phyloP scores from a whole-genome alignment of 129 eudicot genomes.

The Helichrysum umbraculigerum region DNA sequence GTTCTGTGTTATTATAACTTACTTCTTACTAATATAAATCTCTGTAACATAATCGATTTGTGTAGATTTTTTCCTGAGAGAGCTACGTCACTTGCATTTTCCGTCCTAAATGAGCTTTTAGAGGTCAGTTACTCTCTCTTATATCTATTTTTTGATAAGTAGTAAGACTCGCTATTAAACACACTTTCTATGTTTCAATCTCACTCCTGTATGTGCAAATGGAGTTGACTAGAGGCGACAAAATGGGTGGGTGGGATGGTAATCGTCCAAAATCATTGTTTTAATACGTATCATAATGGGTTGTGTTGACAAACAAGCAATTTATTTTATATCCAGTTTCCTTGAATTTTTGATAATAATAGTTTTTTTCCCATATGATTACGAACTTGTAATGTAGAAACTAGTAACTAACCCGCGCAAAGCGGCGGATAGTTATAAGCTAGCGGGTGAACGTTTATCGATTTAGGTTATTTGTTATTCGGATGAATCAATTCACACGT shows the following conservation, averaged over 20 bases:
- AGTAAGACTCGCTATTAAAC: background rate
- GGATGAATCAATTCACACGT: too few species aligned
- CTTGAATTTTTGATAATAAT: too few species aligned
- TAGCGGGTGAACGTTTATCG: too few species aligned
- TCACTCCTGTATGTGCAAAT: background rate
- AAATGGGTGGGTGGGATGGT: background rate
- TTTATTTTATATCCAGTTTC: background rate
- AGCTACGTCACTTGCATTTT: conserved; percentile 81
- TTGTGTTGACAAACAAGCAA: background rate
- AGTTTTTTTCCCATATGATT: too few species aligned
- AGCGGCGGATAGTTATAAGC: too few species aligned
- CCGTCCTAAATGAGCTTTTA: conserved; percentile 70
- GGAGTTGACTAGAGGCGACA: background rate
- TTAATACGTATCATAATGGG: background rate
- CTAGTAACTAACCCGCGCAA: too few species aligned
- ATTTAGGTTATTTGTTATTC: too few species aligned
- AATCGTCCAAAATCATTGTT: too few species aligned
- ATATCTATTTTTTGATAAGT: background rate
- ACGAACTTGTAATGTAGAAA: too few species aligned
- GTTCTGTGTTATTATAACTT: background rate
- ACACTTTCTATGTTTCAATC: background rate
- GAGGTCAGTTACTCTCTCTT: conserved; percentile 50
- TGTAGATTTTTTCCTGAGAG: conserved; percentile 80
- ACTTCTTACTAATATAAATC: background rate
- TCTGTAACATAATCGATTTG: background rate